Conservation (phyloP, 495 filamentous ascomycete species). For the Penicillium antarcticum region DNA sequence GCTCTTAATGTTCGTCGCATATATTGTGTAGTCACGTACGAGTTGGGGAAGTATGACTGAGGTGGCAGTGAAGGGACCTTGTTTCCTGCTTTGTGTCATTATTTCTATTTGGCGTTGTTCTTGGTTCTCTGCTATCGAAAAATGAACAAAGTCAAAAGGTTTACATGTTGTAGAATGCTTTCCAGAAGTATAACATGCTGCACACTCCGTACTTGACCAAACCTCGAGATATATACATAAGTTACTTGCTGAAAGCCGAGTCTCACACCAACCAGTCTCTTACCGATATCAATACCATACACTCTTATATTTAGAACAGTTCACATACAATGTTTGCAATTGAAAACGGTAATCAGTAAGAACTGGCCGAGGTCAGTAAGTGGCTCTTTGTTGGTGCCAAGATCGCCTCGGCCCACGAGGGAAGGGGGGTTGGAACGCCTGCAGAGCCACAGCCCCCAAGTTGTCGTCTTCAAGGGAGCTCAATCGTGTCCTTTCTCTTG, state of each 20-base stretch:
- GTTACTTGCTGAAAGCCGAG: too few relatives aligned
- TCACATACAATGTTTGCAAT: neutral
- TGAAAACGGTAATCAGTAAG: constrained; percentile 2
- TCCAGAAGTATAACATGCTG: too few relatives aligned
- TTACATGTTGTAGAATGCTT: too few relatives aligned
- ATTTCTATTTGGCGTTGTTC: too few relatives aligned
- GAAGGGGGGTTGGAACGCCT: neutral
- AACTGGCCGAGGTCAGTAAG: neutral
- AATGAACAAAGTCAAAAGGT: neutral
- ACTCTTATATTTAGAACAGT: too few relatives aligned
- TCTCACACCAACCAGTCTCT: too few relatives aligned
- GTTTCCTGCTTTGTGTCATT: too few relatives aligned
- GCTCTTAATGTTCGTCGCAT: neutral
- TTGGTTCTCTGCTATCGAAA: neutral
- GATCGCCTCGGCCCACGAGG: neutral
- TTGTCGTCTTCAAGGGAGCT: neutral
- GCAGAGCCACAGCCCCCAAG: too few relatives aligned
- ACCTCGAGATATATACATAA: too few relatives aligned
- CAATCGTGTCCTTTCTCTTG: neutral
- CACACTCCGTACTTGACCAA: too few relatives aligned
- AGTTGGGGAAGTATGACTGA: neutral
- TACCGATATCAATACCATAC: too few relatives aligned
- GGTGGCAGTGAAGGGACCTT: neutral
- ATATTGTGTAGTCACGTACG: neutral
- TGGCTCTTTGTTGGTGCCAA: constrained; percentile 3